These are phyloP conservation scores for Botrytis elliptica DNA, from an alignment of 2,329 filamentous ascomycete species.

Conservation along the genomic window DNA sequence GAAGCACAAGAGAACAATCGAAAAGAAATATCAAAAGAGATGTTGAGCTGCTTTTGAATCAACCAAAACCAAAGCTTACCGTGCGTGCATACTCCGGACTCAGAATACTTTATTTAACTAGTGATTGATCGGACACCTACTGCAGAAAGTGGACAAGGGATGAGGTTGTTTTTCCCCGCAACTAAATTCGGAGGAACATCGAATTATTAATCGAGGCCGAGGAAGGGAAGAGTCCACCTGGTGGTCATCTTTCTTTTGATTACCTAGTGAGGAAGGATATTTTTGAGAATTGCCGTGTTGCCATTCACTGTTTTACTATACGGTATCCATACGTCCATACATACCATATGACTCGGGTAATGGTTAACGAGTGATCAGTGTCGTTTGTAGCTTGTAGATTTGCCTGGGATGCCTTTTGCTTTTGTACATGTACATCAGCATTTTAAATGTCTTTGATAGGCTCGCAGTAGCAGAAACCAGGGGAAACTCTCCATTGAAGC, in stretches of 20 bases:
- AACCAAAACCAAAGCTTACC: neutral
- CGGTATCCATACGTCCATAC: neutral
- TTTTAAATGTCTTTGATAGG: neutral
- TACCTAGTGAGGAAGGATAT: neutral
- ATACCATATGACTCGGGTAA: neutral
- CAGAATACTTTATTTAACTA: neutral
- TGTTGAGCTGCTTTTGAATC: constrained; percentile 11
- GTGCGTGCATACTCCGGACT: neutral
- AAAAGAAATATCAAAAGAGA: neutral
- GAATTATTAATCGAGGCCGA: neutral
- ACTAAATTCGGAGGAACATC: neutral
- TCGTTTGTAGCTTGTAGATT: neutral
- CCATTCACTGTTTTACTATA: neutral
- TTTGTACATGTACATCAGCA: neutral
- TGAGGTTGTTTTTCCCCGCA: constrained; percentile 15
- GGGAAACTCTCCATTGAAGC: neutral
- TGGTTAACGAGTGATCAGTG: neutral
- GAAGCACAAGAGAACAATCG: neutral
- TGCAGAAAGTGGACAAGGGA: constrained; percentile 1
- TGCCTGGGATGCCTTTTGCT: neutral
- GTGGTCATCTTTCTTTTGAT: neutral
- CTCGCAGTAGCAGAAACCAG: neutral
- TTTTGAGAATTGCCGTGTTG: neutral
- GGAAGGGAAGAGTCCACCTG: neutral
- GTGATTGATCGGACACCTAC: constrained; percentile 9